Evolutionary conservation across 1,139 yeast species (phyloP).

Genomic region (Debaryomycetaceae sp.): DNA sequence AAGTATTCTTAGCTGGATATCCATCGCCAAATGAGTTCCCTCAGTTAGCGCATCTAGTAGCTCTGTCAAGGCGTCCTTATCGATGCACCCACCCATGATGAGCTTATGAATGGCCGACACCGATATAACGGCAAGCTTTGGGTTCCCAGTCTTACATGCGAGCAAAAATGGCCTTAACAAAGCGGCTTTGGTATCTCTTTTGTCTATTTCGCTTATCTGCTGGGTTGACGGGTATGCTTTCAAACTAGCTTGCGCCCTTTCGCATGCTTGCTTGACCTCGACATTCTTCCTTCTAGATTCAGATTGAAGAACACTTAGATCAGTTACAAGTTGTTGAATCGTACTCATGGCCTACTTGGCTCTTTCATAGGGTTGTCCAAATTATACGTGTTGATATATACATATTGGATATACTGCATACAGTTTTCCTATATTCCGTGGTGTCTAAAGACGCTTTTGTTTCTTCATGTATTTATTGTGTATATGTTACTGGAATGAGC

Average conservation of each 20-base stretch:
- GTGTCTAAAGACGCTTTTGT: too few relatives aligned
- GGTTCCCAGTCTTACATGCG: conserved; percentile 72
- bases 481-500: neutral
- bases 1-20: conserved; percentile 81
- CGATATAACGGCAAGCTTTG: conserved; percentile 68
- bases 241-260: conserved; percentile 50
- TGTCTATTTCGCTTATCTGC: conserved; percentile 12
- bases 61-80: conserved; percentile 46
- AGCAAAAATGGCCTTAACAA: conserved; percentile 67
- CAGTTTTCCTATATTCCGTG: conserved; percentile 14
- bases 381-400: neutral
- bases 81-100: conserved; percentile 46
- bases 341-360: conserved; percentile 23
- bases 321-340: conserved; percentile 48
- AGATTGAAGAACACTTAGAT: conserved; percentile 54
- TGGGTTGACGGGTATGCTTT: conserved; percentile 22
- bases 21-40: conserved; percentile 73
- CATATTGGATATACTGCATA: conserved; percentile 3
- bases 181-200: conserved; percentile 39
- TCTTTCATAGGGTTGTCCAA: neutral
- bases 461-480: too few relatives aligned
- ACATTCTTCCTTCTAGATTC: conserved; percentile 71
- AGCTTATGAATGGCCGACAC: conserved; percentile 66
- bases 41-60: conserved; percentile 67
- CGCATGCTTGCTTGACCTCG: conserved; percentile 67